Conservation (phyloP, 371 early-diverging fungal species). For the Saksenaea vasiformis region DNA sequence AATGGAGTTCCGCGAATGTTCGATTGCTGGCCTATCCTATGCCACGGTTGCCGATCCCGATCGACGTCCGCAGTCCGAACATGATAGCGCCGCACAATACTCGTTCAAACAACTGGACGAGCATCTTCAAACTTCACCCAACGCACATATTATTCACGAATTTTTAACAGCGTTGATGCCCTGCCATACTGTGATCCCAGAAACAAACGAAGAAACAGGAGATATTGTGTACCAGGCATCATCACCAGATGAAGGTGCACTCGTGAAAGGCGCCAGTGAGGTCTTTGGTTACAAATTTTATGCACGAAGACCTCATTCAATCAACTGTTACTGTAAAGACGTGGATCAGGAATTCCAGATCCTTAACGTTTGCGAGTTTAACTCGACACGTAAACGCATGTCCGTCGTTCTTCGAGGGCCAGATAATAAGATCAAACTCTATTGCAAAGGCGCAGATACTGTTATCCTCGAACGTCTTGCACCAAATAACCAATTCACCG, state of each 20-base stretch:
- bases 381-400: conserved; percentile 97
- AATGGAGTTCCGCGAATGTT: conserved; percentile 92
- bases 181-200: conserved; percentile 98
- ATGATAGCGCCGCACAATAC: conserved; percentile 47
- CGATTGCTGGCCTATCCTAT: conserved; percentile 77
- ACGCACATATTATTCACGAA: conserved; percentile 61
- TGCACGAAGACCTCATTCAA: conserved; percentile 87
- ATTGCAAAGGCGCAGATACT: conserved; percentile 98
- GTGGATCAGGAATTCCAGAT: conserved; percentile 76
- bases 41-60: conserved; percentile 67
- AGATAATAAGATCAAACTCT: conserved; percentile 88
- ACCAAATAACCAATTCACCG: conserved; percentile 72
- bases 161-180: conserved; percentile 82
- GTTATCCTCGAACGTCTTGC: conserved; percentile 94
- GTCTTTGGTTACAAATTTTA: conserved; percentile 65
- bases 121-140: conserved; percentile 54
- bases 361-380: conserved; percentile 95
- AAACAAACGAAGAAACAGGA: conserved; percentile 47
- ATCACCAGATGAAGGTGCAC: conserved; percentile 90
- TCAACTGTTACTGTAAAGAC: conserved; percentile 70
- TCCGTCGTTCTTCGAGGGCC: conserved; percentile 85
- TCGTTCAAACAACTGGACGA: conserved; percentile 64
- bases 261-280: conserved; percentile 80
- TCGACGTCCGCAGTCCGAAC: conserved; percentile 35
- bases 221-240: conserved; percentile 85